Evolutionary conservation across 2,329 filamentous ascomycete species (phyloP).

Genomic region (Cadophora sp.): DNA sequence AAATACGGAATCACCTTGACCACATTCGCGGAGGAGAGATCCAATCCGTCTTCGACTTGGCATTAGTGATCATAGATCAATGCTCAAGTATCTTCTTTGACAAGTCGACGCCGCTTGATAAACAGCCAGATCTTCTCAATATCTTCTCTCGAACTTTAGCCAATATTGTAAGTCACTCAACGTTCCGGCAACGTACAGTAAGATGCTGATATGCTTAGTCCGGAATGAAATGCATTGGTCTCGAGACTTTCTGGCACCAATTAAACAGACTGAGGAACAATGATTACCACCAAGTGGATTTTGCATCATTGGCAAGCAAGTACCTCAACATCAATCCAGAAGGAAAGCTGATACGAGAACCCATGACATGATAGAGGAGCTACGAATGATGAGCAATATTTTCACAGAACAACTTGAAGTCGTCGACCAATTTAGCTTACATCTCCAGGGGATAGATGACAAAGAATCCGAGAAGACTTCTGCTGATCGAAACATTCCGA

Average conservation of each 20-base stretch:
- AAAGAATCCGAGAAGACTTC: conserved; percentile 12
- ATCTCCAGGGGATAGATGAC: conserved; percentile 16
- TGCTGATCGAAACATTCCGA: conserved; percentile 7
- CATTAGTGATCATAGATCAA: conserved; percentile 49
- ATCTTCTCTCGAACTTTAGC: conserved; percentile 52
- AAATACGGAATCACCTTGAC: conserved; percentile 45
- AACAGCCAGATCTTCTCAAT: conserved; percentile 50
- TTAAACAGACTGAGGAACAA: conserved; percentile 38
- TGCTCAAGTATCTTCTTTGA: conserved; percentile 50
- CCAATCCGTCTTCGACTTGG: conserved; percentile 47
- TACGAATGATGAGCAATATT: conserved; percentile 52
- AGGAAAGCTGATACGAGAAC: conserved; percentile 50
- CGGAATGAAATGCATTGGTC: conserved; percentile 49
- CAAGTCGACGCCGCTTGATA: conserved; percentile 43
- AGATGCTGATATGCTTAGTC: no score
- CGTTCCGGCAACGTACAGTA: no score
- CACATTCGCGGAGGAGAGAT: conserved; percentile 40
- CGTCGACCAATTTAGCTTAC: conserved; percentile 20
- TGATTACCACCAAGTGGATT: conserved; percentile 9
- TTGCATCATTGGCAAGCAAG: conserved; percentile 14
- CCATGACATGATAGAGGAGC: conserved; percentile 53
- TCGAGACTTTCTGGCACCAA: conserved; percentile 46
- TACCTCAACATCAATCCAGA: conserved; percentile 51
- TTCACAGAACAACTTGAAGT: conserved; percentile 21
- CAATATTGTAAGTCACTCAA: conserved; percentile 49